A percentile compares a stretch with the other conserved stretches of the same genome.
phyloP scores from a whole-genome alignment of 352 stramenopile species.

The Pythium myriotylum region DNA sequence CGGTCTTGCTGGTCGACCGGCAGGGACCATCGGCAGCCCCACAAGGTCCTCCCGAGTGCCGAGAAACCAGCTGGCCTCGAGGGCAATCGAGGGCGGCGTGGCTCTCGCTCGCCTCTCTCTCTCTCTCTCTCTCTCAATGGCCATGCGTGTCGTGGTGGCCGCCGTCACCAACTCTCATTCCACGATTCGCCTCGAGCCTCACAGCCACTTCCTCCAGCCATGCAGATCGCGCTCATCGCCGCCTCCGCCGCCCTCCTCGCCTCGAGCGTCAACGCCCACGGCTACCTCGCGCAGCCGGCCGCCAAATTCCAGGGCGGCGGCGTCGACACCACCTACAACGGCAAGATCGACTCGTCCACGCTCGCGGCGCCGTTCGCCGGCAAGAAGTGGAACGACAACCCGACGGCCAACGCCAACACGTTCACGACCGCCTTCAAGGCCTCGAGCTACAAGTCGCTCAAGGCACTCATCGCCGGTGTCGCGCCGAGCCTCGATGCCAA shows the following conservation, averaged over 20 bases:
- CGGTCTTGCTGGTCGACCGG: too few relatives aligned
- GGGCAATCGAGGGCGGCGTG: too few relatives aligned
- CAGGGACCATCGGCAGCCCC: too few relatives aligned
- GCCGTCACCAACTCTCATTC: not conserved
- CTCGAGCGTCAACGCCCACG: slow-evolving; percentile 43
- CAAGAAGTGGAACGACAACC: slow-evolving; percentile 61
- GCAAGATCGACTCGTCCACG: slow-evolving; percentile 41
- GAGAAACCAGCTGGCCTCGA: too few relatives aligned
- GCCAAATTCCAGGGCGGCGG: slow-evolving; percentile 39
- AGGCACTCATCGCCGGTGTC: slow-evolving; percentile 42
- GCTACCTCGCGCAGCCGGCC: slow-evolving; percentile 49
- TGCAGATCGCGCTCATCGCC: slow-evolving; percentile 12
- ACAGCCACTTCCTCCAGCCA: not conserved
- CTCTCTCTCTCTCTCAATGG: too few relatives aligned
- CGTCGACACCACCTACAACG: slow-evolving; percentile 39
- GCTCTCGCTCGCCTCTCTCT: too few relatives aligned
- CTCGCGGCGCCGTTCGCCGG: slow-evolving; percentile 41
- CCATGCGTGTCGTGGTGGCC: too few relatives aligned
- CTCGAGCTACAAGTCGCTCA: slow-evolving; percentile 46
- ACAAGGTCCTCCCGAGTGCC: too few relatives aligned
- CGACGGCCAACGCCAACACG: slow-evolving; percentile 40
- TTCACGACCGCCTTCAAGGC: slow-evolving; percentile 47
- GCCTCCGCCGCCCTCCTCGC: slow-evolving; percentile 25
- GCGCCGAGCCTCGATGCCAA: too few relatives aligned
- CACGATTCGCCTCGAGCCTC: not conserved